Base-by-base conservation (phyloP, 371 early-diverging fungal genomes). In the Syncephalastrum sp. region DNA sequence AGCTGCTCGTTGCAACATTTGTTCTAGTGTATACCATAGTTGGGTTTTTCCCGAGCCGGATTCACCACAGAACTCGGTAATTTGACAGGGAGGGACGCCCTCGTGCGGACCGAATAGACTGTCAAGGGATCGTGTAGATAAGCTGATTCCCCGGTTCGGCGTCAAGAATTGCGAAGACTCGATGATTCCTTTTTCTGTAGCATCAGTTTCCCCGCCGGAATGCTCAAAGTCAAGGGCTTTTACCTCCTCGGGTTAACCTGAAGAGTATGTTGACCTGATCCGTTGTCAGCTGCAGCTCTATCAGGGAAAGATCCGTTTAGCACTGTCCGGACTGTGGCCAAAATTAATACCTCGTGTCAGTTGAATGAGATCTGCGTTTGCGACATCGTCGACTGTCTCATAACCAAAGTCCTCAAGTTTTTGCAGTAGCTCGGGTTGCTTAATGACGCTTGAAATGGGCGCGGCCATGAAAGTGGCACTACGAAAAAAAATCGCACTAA, bases 21-120 rank as follows among this genome's bases (percentile, higher is more conserved):
- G 2, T 1, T 33, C 21, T 33, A 12, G 14, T 43, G 29, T 58
- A 42, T 70, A 86, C 88, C 85, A 81, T 16, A 86, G 43, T 56
- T 88, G 87, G 12, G 88, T 85, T 58, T 88, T 89, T 0, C 90
- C 90, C 17, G 83, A 57, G 2, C 86, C 86, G 1, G 87, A 81
- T 38, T 81, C 76, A 7, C 88, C 90, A 60, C 83, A 84, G 25
- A 88, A 59, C 56, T 90, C 90, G 4, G 83, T 82, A 2, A 90
- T 74, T 10, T 46, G 48, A 6, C 53, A 42, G 5, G 52, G 27
- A 23, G 53, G 59, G 4, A 59, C 29, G 1, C 59, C 59, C 14
- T 52, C 47, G 27, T 59, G 53, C 21, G 17, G 17, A 7, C 21
- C 59, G 33, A 59, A 59, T 43, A 59, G 13, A 24, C 24, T 12